Conservation (phyloP, 2,329 filamentous ascomycete species). For the Arthrobotrys sphaeroides region DNA sequence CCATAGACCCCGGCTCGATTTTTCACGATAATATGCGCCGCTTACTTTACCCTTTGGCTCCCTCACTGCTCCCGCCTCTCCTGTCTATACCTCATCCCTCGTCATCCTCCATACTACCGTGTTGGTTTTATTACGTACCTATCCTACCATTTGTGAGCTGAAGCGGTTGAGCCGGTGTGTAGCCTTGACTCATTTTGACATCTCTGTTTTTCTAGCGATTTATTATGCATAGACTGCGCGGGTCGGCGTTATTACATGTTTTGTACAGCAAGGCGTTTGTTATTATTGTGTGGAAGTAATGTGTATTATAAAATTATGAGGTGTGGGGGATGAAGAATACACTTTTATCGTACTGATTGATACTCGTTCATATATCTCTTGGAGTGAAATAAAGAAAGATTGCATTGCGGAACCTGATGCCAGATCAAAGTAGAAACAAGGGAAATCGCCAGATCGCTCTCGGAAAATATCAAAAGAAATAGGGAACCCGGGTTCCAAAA, state of each 20-base stretch:
- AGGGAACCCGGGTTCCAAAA: neutral
- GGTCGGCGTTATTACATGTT: constrained; percentile 5
- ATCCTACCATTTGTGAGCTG: neutral
- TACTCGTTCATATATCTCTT: neutral
- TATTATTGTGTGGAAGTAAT: constrained; percentile 9
- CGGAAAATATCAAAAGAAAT: neutral
- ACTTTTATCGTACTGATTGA: neutral
- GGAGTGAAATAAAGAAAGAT: neutral
- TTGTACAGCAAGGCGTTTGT: constrained; percentile 11
- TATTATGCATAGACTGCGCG: constrained; percentile 29
- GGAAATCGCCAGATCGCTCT: neutral
- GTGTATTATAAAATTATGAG: constrained; percentile 22
- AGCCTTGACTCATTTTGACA: neutral
- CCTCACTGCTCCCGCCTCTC: too few species aligned
- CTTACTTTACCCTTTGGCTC: neutral
- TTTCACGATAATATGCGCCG: too few species aligned
- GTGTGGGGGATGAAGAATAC: neutral
- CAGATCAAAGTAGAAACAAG: neutral
- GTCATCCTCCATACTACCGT: too few species aligned
- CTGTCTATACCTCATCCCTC: neutral
- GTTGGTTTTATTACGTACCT: neutral
- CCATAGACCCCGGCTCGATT: neutral
- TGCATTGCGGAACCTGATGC: neutral
- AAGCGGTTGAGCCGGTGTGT: neutral
- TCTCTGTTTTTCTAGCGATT: constrained; percentile 17